Evolutionary conservation across 2,329 filamentous ascomycete genomes (phyloP), one percentile per base, ranked within the genome.

Genomic region (Neocucurbitaria cava): DNA sequence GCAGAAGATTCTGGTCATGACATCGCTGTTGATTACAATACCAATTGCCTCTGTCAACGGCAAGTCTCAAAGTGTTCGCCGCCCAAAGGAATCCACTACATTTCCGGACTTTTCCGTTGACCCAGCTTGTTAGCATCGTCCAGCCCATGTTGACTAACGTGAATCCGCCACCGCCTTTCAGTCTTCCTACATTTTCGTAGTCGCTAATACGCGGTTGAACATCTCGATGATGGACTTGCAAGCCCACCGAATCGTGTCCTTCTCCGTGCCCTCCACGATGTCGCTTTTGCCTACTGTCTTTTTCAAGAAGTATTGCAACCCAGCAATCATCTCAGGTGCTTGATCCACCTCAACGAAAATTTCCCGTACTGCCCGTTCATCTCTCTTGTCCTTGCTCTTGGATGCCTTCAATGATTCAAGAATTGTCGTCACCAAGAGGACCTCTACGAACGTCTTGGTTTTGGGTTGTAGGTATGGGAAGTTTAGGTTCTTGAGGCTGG

Each of bases 301-400:
- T 68, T 86, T 85, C 47, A 98, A 69, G 70, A 96, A 95, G 75
- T 89, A 96, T 57, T 90, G 87, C 61, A 97, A 69, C 0, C 91
- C 90, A 51, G 85, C 85, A 5, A 88, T 86, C 58, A 97, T 83
- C 52, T 88, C 85, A 0, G 87, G 86, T 2, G 85, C 82, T 30
- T 87, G 85, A 53, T 85, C 84, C 0, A 86, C 84, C 10, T 84
- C 84, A 17, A 83, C 77, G 71, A 96, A 91, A 1, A 92, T 78
- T 44, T 87, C 87, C 58, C 85, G 79, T 24, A 96, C 77, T 1
- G 80, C 79, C 49, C 81, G 80, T 52, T 87, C 84, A 58, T 87
- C 82, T 56, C 81, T 79, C 1, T 74, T 71, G 4, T 71, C 77
- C 49, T 81, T 69, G 6, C 54, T 77, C 47, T 81, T 68, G 3